A percentile compares a stretch with the other conserved stretches of the same genome.
These are phyloP conservation scores for Saksenaea vasiformis DNA, from an alignment of 371 early-diverging fungal genomes.

Conservation along the genomic window DNA sequence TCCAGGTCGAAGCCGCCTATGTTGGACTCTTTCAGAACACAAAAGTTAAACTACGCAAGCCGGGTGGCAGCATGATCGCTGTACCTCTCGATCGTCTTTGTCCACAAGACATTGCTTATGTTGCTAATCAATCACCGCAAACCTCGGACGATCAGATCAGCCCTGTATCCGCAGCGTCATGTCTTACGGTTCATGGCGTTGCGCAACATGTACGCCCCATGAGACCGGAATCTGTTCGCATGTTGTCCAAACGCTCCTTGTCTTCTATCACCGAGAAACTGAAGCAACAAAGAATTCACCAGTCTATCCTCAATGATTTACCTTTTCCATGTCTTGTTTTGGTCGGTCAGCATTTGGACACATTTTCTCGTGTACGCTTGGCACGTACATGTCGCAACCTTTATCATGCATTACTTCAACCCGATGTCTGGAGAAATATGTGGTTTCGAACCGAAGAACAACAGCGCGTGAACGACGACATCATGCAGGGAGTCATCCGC, in stretches of 20 bases:
- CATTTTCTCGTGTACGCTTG: conserved; percentile 22
- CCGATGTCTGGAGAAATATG: conserved; percentile 22
- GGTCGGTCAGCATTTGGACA: conserved; percentile 14
- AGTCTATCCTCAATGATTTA: conserved; percentile 3
- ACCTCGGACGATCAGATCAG: background rate
- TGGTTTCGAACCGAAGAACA: conserved; percentile 15
- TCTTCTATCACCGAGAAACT: conserved; percentile 24
- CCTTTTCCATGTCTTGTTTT: conserved; percentile 11
- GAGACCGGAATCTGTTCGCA: conserved; percentile 20
- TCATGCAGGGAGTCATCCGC: conserved; percentile 10
- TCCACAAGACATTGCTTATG: conserved; percentile 35
- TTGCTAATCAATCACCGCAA: conserved; percentile 15
- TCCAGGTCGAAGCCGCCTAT: conserved; percentile 37
- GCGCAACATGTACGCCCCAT: conserved; percentile 21
- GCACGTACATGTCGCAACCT: conserved; percentile 12
- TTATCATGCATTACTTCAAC: conserved; percentile 14
- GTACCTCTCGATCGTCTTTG: conserved; percentile 38
- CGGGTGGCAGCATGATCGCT: conserved; percentile 38
- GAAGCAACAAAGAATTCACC: conserved; percentile 16
- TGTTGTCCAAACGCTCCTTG: conserved; percentile 25
- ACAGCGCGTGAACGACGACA: conserved; percentile 12
- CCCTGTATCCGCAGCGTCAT: background rate
- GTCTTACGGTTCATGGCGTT: conserved; percentile 7
- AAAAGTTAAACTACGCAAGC: conserved; percentile 42
- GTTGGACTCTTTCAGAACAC: conserved; percentile 39